Evolutionary conservation across 768 basidiomycete species (phyloP), one percentile per base, ranked within the genome.

Genomic region (Pleurotus salmoneostramineus): DNA sequence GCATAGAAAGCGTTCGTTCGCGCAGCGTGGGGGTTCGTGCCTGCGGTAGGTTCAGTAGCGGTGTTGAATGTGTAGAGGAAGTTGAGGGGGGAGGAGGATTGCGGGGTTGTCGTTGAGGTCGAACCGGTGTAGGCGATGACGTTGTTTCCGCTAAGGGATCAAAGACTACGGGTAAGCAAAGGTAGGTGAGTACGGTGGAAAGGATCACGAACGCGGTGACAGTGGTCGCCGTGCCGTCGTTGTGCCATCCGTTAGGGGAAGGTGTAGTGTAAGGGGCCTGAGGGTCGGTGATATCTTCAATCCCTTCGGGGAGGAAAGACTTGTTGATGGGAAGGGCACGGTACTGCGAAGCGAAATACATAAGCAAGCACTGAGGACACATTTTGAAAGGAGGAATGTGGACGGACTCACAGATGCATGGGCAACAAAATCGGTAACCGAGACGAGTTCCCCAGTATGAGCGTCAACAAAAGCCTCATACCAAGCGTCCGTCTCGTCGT

Each of bases 161-260:
- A 11, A 4, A 50, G 3, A 32, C n/a, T 5, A 27, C 35, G 8
- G 11, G 50, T 36, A 11, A 10, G 34, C 10, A 27, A 14, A 35
- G 3, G 15, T 1, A 11, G 14, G 27, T 32, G 14, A 14, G 27
- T 4, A 3, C 15, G 15, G 15, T n/a, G 32, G 51, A 10, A 12
- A 43, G 17, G 7, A 3, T 14, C 10, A 36, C 60, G 37, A 36
- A 66, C 64, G 62, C 49, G 10, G 62, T 63, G 3, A 42, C 51
- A 37, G 63, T 62, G 6, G 62, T 59, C 31, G 43, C 58, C 21
- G 65, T 59, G 1, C 64, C 65, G 33, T 61, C 54, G 7, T 33
- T 70, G 63, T 84, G 81, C 84, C 83, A 85, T 31, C 83, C 84
- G 11, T 73, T 61, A 32, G 84, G 84, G n/a, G 84, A 87, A 6